phyloP scores from a whole-genome alignment of 2,329 filamentous ascomycete genomes.

The Whalleya microplaca region DNA sequence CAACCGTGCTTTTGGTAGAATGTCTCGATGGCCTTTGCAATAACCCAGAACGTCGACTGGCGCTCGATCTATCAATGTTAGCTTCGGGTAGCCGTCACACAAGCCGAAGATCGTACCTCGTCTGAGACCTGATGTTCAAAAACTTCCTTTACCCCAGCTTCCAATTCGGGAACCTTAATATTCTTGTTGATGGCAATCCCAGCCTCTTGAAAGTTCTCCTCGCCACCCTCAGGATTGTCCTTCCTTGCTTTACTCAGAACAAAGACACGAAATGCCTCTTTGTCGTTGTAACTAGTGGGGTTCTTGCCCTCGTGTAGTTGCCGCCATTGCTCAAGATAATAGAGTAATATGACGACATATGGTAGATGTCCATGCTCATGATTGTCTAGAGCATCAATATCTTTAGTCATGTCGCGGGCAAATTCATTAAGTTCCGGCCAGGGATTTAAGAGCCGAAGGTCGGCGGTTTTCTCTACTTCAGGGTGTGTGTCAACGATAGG shows the following conservation, averaged over 20 bases:
- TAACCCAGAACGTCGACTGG: constrained; percentile 79
- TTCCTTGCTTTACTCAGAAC: constrained; percentile 71
- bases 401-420: constrained; percentile 65
- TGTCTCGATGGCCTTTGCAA: constrained; percentile 74
- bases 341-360: constrained; percentile 79
- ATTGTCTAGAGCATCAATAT: constrained; percentile 71
- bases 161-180: constrained; percentile 70
- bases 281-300: constrained; percentile 81
- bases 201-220: constrained; percentile 97
- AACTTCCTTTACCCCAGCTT: constrained; percentile 73
- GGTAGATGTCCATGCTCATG: constrained; percentile 92
- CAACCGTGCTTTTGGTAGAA: constrained; percentile 76
- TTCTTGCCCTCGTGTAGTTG: constrained; percentile 65
- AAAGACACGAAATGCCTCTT: constrained; percentile 76
- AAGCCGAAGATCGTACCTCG: constrained; percentile 54
- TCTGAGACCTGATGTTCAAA: constrained; percentile 66
- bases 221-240: constrained; percentile 79
- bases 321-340: constrained; percentile 85
- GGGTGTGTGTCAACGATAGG: constrained; percentile 96
- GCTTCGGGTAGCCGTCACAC: constrained; percentile 13
- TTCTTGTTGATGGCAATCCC: constrained; percentile 85
- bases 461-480: constrained; percentile 80
- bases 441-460: constrained; percentile 80
- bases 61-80: constrained; percentile 45
- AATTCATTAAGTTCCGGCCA: constrained; percentile 82